Percentiles rank a stretch among this genome's conserved stretches.
Evolutionary conservation across 2,329 filamentous ascomycete genomes (phyloP).

Genomic region (Botryotinia calthae): DNA sequence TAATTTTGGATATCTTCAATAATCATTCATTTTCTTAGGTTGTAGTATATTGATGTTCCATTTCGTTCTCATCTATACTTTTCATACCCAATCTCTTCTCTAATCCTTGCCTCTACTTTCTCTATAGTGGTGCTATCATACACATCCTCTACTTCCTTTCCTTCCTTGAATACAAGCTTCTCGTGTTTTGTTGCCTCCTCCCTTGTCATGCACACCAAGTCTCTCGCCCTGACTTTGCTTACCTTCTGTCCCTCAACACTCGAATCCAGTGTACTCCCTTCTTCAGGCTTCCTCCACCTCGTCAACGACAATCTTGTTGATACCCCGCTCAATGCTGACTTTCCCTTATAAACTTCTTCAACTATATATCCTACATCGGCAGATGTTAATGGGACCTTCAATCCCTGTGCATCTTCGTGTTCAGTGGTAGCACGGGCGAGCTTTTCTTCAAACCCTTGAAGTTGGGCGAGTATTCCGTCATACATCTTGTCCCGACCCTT

Average conservation of each 20-base stretch:
- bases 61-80: conserved; percentile 45
- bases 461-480: conserved; percentile 70
- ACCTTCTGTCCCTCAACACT: conserved; percentile 72
- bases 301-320: conserved; percentile 76
- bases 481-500: conserved; percentile 92
- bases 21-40: background rate
- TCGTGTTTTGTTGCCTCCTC: conserved; percentile 82
- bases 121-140: conserved; percentile 69
- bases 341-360: conserved; percentile 83
- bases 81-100: conserved; percentile 64
- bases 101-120: conserved; percentile 63
- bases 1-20: background rate
- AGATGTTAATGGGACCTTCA: conserved; percentile 74
- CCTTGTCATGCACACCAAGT: conserved; percentile 89
- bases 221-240: conserved; percentile 63
- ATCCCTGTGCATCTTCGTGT: conserved; percentile 54
- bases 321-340: conserved; percentile 79
- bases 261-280: conserved; percentile 57
- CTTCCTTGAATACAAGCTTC: conserved; percentile 70
- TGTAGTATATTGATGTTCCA: background rate
- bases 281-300: conserved; percentile 69
- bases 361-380: conserved; percentile 84
- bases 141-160: conserved; percentile 65
- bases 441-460: conserved; percentile 79
- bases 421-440: conserved; percentile 51